Evolutionary conservation across 2,329 filamentous ascomycete genomes (phyloP), one percentile per base, ranked within the genome.

Genomic region (Diaporthe vexans): DNA sequence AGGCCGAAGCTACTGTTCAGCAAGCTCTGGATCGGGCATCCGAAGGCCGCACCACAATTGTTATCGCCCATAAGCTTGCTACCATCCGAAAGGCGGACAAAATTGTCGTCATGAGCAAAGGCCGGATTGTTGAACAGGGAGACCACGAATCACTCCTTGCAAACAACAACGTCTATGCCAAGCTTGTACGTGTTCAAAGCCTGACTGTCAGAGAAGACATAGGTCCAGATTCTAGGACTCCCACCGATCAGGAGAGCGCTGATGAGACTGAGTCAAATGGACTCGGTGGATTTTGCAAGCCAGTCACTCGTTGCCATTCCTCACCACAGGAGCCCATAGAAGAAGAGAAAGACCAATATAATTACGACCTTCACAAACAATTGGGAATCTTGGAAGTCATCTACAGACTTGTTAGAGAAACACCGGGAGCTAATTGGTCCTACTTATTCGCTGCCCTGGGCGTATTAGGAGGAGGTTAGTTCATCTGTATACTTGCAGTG

Each of bases 1-100:
- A 91, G 78, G 87, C 88, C 37, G 89, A 91, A 81, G 86, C 89
- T 79, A 83, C 90, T 17, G 89, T 91, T 8, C 73, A 74, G 33
- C 52, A 70, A 21, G 73, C 69, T 17, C n/a, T 74, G 7, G 73
- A 71, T 7, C 17, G 43, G n/a, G 85, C 92, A 0, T 90, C 90
- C 0, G 83, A 86, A 54, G 87, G 88, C 33, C 85, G 91, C n/a
- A 94, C 92, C 0, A 93, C 91, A 0, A 89, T 94, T 40, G 88
- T 92, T 51, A 92, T 94, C 73, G 91, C 92, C 0, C 90, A 92
- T 80, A 26, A 91, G 83, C 84, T 91, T 0, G 90, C 89, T 35
- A 91, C 91, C 0, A 82, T 87, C 51, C 29, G 5, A 4, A 33
- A 33, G 29, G 29, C 29, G 29, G 29, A 33, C 29, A 33, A 33